These are phyloP conservation scores for Colletotrichum sp. DNA, from an alignment of 2,329 filamentous ascomycete species.

Conservation along the genomic window DNA sequence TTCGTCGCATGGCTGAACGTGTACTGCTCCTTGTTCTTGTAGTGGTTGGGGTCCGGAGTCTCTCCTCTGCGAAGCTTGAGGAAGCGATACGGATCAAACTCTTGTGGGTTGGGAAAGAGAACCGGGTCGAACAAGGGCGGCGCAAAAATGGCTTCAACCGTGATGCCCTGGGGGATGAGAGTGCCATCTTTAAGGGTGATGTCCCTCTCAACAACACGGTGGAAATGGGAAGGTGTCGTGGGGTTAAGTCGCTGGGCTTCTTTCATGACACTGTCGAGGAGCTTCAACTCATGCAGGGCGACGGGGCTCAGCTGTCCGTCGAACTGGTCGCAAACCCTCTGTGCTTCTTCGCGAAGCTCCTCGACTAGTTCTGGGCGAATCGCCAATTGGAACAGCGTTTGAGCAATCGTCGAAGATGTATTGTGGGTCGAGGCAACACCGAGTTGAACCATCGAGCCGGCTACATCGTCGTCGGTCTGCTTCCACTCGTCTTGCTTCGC, in stretches of 20 bases:
- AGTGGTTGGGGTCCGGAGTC: not conserved
- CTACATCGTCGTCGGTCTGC: constrained; percentile 33
- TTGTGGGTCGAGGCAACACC: constrained; percentile 54
- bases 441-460: constrained; percentile 42
- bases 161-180: constrained; percentile 1
- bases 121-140: not conserved
- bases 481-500: constrained; percentile 36
- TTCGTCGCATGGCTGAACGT: constrained; percentile 41
- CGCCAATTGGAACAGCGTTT: constrained; percentile 53
- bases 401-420: constrained; percentile 41
- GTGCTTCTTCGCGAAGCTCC: constrained; percentile 53
- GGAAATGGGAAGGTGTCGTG: constrained; percentile 2
- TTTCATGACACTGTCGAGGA: constrained; percentile 39
- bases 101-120: not conserved
- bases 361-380: constrained; percentile 52
- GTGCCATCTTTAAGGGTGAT: constrained; percentile 36
- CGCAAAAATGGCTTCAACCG: constrained; percentile 41
- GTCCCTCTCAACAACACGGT: constrained; percentile 47
- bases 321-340: constrained; percentile 34
- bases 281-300: constrained; percentile 34
- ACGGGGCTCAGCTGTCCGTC: constrained; percentile 32
- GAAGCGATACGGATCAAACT: not conserved
- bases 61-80: not conserved
- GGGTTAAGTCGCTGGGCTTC: constrained; percentile 37
- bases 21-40: constrained; percentile 24